A percentile compares a stretch with the other conserved stretches of the same genome.
Conservation (phyloP, 2,329 filamentous ascomycete species). For the Verticillium longisporum region DNA sequence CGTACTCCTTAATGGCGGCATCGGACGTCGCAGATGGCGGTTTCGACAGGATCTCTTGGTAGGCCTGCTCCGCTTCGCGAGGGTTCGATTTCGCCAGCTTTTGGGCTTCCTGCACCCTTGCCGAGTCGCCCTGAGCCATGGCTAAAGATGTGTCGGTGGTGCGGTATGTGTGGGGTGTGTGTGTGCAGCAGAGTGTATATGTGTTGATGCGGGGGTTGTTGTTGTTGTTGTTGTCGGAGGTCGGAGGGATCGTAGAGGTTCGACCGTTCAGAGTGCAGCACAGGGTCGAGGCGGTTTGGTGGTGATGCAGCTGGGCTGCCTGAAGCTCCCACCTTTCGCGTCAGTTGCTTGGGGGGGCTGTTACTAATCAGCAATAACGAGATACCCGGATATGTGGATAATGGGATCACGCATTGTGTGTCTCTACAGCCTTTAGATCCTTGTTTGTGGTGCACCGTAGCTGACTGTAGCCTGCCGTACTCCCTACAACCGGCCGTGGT, state of each 20-base stretch:
- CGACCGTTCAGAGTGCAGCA: neutral
- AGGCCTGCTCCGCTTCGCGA: conserved; percentile 76
- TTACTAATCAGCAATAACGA: neutral
- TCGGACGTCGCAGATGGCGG: conserved; percentile 78
- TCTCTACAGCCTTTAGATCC: neutral
- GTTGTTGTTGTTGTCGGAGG: neutral
- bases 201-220: no score
- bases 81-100: conserved; percentile 75
- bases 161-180: conserved; percentile 14
- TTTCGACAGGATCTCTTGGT: conserved; percentile 83
- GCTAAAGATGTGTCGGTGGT: conserved; percentile 11
- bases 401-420: neutral
- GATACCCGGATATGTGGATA: neutral
- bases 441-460: neutral
- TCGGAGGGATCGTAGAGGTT: neutral
- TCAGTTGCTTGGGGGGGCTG: neutral
- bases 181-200: neutral
- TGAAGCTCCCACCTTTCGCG: neutral
- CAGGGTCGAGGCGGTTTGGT: conserved; percentile 1
- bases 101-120: conserved; percentile 80
- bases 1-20: conserved; percentile 83
- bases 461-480: neutral
- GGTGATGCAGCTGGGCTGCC: conserved; percentile 1
- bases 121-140: conserved; percentile 54
- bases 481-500: conserved; percentile 2